Percentiles rank a stretch among this genome's conserved stretches.
phyloP scores from a whole-genome alignment of 495 filamentous ascomycete species.

The Tuber melanosporum region DNA sequence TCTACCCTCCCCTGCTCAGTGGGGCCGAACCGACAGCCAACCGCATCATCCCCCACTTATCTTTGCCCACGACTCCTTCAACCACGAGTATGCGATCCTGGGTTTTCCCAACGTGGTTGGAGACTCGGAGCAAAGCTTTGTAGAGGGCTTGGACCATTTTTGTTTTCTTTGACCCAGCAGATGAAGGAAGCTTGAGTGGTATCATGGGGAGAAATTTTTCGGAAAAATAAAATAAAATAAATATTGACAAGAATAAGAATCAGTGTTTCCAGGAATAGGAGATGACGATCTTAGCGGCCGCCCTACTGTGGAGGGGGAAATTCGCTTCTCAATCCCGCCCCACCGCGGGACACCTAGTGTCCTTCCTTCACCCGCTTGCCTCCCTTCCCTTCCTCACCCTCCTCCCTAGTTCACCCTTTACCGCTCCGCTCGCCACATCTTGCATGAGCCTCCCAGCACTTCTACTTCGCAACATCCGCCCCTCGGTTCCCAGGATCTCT shows the following conservation, averaged over 20 bases:
- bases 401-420: neutral
- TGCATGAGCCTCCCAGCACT: neutral
- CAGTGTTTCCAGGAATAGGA: neutral
- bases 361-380: neutral
- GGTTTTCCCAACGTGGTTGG: neutral
- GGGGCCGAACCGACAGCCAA: neutral
- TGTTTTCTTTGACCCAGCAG: neutral
- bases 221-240: neutral
- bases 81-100: neutral
- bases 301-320: neutral
- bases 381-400: neutral
- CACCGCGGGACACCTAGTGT: neutral
- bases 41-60: neutral
- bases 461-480: conserved; percentile 10
- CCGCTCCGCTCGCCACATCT: neutral
- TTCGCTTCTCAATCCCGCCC: neutral
- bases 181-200: neutral
- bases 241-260: neutral
- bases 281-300: neutral
- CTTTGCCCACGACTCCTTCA: neutral
- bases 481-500: conserved; percentile 6
- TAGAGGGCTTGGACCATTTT: neutral
- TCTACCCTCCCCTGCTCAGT: neutral
- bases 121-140: neutral
- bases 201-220: neutral